Evolutionary conservation across 2,329 filamentous ascomycete genomes (phyloP).

Genomic region (Lachnellula occidentalis): DNA sequence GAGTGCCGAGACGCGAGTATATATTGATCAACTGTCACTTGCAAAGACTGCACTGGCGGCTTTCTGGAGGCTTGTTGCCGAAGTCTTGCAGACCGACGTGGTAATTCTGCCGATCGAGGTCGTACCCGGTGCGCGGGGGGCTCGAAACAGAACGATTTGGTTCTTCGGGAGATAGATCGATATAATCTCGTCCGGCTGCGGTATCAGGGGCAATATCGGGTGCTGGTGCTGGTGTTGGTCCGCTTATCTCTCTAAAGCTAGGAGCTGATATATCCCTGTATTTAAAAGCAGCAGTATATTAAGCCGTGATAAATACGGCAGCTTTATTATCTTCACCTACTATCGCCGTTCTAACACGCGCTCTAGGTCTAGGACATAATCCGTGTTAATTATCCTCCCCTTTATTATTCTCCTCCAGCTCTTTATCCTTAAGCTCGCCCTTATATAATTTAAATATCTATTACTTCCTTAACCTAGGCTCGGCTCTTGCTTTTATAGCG

Average conservation of each 20-base stretch:
- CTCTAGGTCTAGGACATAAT: neutral
- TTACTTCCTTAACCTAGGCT: neutral
- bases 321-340: neutral
- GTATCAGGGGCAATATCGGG: neutral
- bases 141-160: neutral
- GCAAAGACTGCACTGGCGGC: conserved; percentile 58
- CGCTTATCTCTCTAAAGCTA: neutral
- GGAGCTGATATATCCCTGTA: neutral
- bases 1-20: conserved; percentile 51
- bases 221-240: neutral
- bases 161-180: neutral
- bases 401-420: neutral
- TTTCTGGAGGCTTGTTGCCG: conserved; percentile 47
- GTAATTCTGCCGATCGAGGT: conserved; percentile 9
- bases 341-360: neutral
- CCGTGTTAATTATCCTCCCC: neutral
- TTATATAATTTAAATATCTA: neutral
- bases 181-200: neutral
- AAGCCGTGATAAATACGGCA: neutral
- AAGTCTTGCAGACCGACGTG: conserved; percentile 14
- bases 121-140: neutral
- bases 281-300: neutral
- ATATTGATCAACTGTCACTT: conserved; percentile 49
- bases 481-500: neutral
- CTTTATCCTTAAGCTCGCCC: neutral